These are phyloP conservation scores for Taiozyma onychis DNA, from an alignment of 1,139 yeast genomes.

Conservation along the genomic window DNA sequence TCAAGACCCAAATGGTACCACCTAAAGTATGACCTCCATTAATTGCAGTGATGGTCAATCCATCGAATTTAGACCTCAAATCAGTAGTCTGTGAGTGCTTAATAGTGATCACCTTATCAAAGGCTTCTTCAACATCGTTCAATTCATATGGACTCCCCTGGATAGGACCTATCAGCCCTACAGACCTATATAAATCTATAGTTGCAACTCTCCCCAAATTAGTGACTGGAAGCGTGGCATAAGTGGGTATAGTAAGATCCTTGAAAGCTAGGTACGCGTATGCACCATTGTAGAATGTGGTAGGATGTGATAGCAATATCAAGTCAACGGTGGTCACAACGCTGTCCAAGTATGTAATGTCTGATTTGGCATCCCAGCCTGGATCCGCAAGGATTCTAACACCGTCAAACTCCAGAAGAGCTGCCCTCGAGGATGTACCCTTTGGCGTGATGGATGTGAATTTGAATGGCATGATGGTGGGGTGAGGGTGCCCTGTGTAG, in stretches of 20 bases:
- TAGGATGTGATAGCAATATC: slow-evolving; percentile 79
- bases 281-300: slow-evolving; percentile 78
- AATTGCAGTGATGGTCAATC: slow-evolving; percentile 69
- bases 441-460: slow-evolving; percentile 17
- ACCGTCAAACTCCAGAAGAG: slow-evolving; percentile 32
- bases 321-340: slow-evolving; percentile 51
- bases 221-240: slow-evolving; percentile 82
- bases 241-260: slow-evolving; percentile 66
- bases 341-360: slow-evolving; percentile 38
- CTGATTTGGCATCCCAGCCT: slow-evolving; percentile 58
- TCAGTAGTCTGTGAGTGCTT: slow-evolving; percentile 79
- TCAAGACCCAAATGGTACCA: slow-evolving; percentile 74
- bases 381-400: slow-evolving; percentile 64
- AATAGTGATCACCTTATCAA: slow-evolving; percentile 60
- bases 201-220: slow-evolving; percentile 85
- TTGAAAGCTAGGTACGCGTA: slow-evolving; percentile 68
- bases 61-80: slow-evolving; percentile 50
- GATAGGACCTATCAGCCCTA: slow-evolving; percentile 74
- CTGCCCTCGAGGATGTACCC: slow-evolving; percentile 25
- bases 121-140: slow-evolving; percentile 73
- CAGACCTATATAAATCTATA: slow-evolving; percentile 68
- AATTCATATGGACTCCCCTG: slow-evolving; percentile 55
- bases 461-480: slow-evolving; percentile 16
- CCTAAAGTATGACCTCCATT: slow-evolving; percentile 94
- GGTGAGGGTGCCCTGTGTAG: not conserved